phyloP scores from a whole-genome alignment of 139 green algal genomes.

The Eudorina sp. region DNA sequence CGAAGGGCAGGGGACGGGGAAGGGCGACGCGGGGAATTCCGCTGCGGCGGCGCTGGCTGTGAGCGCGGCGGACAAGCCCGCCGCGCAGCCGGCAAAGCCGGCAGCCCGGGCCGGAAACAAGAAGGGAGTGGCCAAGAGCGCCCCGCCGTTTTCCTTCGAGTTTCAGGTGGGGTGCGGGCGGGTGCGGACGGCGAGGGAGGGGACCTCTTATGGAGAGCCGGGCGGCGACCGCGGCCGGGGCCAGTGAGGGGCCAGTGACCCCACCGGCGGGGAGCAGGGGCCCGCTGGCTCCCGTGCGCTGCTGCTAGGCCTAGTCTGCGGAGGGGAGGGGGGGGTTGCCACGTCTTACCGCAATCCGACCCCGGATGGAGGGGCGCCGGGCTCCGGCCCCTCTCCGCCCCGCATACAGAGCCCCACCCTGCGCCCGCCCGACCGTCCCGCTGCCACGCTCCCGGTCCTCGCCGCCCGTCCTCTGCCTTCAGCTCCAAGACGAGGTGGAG shows the following conservation, averaged over 20 bases:
- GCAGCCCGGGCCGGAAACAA: not conserved
- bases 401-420: no score
- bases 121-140: not conserved
- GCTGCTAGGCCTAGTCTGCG: no score
- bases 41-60: not conserved
- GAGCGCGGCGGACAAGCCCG: not conserved
- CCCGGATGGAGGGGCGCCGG: no score
- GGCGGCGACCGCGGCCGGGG: not conserved
- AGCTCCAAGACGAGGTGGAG: slow-evolving; percentile 41
- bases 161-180: slow-evolving; percentile 14
- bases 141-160: slow-evolving; percentile 1
- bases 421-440: no score
- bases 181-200: not conserved
- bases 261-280: no score
- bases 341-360: no score
- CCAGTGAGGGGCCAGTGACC: no score
- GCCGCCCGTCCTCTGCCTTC: not conserved
- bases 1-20: not conserved
- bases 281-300: no score
- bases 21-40: not conserved
- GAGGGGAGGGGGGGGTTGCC: no score
- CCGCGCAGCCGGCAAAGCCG: not conserved
- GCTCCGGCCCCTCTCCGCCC: no score
- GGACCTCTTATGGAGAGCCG: no score
- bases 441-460: no score